Base-by-base conservation (phyloP, 768 basidiomycete genomes). In the Lyophyllum atratum region DNA sequence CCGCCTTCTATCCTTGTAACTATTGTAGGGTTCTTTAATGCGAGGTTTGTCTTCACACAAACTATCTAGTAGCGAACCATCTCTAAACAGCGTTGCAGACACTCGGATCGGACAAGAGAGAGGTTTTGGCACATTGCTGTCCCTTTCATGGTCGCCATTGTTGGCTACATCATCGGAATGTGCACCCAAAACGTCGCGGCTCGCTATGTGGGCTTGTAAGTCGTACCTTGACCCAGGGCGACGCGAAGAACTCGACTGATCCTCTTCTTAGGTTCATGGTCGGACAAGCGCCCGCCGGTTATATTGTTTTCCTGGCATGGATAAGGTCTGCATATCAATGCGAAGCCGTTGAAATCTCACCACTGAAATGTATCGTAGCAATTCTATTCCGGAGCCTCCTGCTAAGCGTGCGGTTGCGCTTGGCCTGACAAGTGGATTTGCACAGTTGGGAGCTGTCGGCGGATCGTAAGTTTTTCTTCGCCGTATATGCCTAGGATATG, bases 391-490 rank as follows among this genome's bases (percentile, higher is more conserved):
- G 11, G 77, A 80, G 12, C 84, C 90, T 15, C 76, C 86, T 11
- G 80, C 85, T 22, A 89, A 89, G 68, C 81, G 88, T 12, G 83
- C 86, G 7, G 83, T 87, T 22, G 83, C 86, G 17, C 74, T 90
- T 55, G 87, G 85, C 15, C 73, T 85, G 58, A 76, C 87, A 66
- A 85, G 87, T 66, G 81, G 83, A 19, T 85, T 86, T 69, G 81
- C 85, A 17, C 43, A 84, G 85, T 75, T 68, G 9, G 66, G 63
- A 10, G 49, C 87, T 66, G 74, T 90, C 46, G 76, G 82, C 17
- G 87, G 87, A 49, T 80, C 85, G 65, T 87, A 74, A 70, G 77
- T 77, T 28, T 42, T 52, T 29, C 29, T 11, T 33, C 37, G 15
- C 34, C 14, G 14, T 9, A 4, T 14, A 3, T 37, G 9, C 7